These are phyloP conservation scores for Solanum megistacrolobum DNA, from an alignment of 257 asterid species.

Conservation along the genomic window DNA sequence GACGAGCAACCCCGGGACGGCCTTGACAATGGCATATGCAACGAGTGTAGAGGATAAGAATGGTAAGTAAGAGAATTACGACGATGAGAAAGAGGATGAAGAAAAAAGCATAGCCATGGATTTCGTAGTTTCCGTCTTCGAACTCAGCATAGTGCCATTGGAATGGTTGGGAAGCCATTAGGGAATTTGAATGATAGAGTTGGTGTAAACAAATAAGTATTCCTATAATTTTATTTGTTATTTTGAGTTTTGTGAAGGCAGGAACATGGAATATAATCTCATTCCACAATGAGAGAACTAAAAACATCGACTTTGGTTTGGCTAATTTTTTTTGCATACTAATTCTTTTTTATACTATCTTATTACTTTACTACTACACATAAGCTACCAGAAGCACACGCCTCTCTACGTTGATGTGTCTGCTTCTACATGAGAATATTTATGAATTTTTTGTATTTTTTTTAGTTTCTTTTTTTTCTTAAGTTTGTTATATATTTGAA, in stretches of 20 bases:
- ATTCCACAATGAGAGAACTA: not conserved
- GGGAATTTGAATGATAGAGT: not conserved
- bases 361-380: no score
- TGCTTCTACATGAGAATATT: no score
- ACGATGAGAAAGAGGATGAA: conserved; percentile 42
- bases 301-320: not conserved
- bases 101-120: conserved; percentile 57
- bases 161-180: conserved; percentile 13
- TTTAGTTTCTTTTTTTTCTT: no score
- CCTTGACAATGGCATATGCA: conserved; percentile 35
- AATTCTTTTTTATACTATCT: not conserved
- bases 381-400: not conserved
- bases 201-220: not conserved
- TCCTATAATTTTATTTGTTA: not conserved
- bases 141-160: conserved; percentile 64
- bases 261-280: not conserved
- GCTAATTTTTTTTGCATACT: not conserved
- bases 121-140: conserved; percentile 61
- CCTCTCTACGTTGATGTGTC: not conserved
- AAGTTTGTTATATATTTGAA: no score
- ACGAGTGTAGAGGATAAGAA: conserved; percentile 41
- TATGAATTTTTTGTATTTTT: no score
- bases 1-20: not conserved
- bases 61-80: conserved; percentile 23
- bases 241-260: not conserved